Evolutionary conservation across 345 rosid genomes (phyloP), one percentile per base, ranked within the genome.

Genomic region (Raphanus sativus): DNA sequence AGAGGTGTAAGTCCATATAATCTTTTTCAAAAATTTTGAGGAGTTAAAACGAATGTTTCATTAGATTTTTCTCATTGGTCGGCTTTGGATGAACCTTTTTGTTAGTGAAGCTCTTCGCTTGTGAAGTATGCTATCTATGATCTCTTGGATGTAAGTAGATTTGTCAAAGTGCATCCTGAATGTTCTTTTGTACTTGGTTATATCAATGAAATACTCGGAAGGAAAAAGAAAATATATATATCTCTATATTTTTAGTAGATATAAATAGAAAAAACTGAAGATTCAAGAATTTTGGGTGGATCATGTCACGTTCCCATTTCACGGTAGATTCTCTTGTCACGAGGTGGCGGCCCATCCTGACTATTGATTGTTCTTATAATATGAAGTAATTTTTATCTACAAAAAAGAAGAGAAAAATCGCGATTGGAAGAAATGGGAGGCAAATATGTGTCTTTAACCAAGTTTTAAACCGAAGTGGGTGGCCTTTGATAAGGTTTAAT

Each of bases 401-500:
- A 62, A 50, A 11, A 55, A 54, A 28, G 1, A 10, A 17, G 2
- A 52, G 50, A 78, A 78, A 73, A 73, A 28, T 28, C 3, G 40
- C 4, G 78, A 79, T 79, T 79, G 82, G 82, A 62, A 61, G 70
- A 74, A 74, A 68, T 52, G 65, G 62, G 78, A 40, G 82, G 82
- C 74, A 26, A 48, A 78, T 74, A 73, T 4, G 1, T 69, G 78
- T 67, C 70, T 78, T 66, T 15, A 67, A 62, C 13, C 74, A 62
- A 78, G 28, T 26, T 73, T 62, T 8, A 33, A 66, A 54, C 36
- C 15, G 29, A 79, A 50, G 8, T 61, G 72, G 69, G n/a, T 67
- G 82, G 74, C 75, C 62, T 36, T 79, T 74, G 82, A 68, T 38
- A 68, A 73, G 75, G 62, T 62, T 24, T 28, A 73, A 79, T 52